Evolutionary conservation across 1,284 basidiomycete genomes (phyloP).

Genomic region (Moesziomyces sp.): DNA sequence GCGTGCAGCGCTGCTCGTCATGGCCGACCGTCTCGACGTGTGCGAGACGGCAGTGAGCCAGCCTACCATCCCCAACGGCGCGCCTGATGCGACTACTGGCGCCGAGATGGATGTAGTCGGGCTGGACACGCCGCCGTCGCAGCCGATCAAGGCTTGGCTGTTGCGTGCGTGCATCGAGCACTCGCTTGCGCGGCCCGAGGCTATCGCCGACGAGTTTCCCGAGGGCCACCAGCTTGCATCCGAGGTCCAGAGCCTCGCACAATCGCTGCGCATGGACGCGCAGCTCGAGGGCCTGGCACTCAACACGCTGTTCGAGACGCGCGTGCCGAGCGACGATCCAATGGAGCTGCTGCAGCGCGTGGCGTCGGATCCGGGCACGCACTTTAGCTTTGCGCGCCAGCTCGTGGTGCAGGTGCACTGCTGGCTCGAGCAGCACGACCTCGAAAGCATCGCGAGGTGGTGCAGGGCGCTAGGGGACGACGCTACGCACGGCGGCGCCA

Average conservation of each 20-base stretch:
- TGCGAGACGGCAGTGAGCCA: constrained; percentile 28
- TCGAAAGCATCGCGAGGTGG: constrained; percentile 45
- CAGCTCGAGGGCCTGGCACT: constrained; percentile 41
- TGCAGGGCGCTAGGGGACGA: constrained; percentile 38
- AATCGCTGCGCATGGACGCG: constrained; percentile 43
- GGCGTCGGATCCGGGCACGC: constrained; percentile 42
- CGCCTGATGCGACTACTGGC: background rate
- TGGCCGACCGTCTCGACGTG: constrained; percentile 18
- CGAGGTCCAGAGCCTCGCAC: constrained; percentile 39
- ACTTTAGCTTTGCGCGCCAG: constrained; percentile 37
- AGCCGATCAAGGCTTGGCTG: constrained; percentile 46
- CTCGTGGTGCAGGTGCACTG: constrained; percentile 26
- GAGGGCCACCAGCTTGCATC: constrained; percentile 45
- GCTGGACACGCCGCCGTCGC: constrained; percentile 29
- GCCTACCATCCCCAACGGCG: background rate
- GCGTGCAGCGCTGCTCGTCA: constrained; percentile 26
- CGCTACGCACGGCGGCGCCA: constrained; percentile 5
- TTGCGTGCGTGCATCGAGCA: constrained; percentile 47
- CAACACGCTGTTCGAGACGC: constrained; percentile 32
- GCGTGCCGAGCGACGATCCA: constrained; percentile 33
- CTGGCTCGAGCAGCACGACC: constrained; percentile 46
- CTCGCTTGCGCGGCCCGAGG: constrained; percentile 40
- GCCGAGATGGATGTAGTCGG: constrained; percentile 20
- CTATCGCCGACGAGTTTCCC: constrained; percentile 45
- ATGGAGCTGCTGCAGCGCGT: constrained; percentile 39